phyloP scores from a whole-genome alignment of 1,139 yeast species.

The Magnusiomyces magnusii region DNA sequence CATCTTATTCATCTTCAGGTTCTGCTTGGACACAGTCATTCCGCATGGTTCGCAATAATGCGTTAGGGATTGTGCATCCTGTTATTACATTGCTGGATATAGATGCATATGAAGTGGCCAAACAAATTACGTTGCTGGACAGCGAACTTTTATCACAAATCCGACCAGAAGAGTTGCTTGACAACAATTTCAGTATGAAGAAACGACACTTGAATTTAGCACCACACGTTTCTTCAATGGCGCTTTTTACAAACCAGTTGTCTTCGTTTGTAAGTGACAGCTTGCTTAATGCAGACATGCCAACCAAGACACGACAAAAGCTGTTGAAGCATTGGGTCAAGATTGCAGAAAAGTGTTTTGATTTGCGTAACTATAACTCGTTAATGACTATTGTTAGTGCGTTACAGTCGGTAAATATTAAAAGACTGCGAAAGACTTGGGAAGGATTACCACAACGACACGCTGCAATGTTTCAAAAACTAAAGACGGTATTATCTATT shows the following conservation, averaged over 20 bases:
- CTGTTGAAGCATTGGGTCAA: slow-evolving; percentile 75
- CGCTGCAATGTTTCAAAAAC: slow-evolving; percentile 53
- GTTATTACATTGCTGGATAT: slow-evolving; percentile 45
- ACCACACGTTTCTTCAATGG: slow-evolving; percentile 64
- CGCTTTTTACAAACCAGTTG: slow-evolving; percentile 68
- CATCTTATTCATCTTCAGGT: not conserved
- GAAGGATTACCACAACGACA: slow-evolving; percentile 56
- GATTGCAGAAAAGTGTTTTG: slow-evolving; percentile 72
- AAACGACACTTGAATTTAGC: slow-evolving; percentile 53
- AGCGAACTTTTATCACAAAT: slow-evolving; percentile 61
- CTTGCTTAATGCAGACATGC: slow-evolving; percentile 37
- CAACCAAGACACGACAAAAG: slow-evolving; percentile 46
- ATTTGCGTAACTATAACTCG: slow-evolving; percentile 76
- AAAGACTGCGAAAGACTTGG: slow-evolving; percentile 66
- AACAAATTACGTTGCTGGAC: slow-evolving; percentile 77
- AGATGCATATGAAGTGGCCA: slow-evolving; percentile 76
- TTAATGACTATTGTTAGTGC: slow-evolving; percentile 84
- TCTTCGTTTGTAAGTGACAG: slow-evolving; percentile 81
- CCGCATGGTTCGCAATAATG: slow-evolving; percentile 18
- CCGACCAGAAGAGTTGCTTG: slow-evolving; percentile 63
- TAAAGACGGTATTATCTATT: slow-evolving; percentile 70
- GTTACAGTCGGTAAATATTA: slow-evolving; percentile 70
- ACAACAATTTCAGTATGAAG: slow-evolving; percentile 62
- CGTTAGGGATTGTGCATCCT: slow-evolving; percentile 1
- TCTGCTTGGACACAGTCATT: slow-evolving; percentile 18